Evolutionary conservation across 768 basidiomycete genomes (phyloP).

Genomic region (Lactarius trivialis): DNA sequence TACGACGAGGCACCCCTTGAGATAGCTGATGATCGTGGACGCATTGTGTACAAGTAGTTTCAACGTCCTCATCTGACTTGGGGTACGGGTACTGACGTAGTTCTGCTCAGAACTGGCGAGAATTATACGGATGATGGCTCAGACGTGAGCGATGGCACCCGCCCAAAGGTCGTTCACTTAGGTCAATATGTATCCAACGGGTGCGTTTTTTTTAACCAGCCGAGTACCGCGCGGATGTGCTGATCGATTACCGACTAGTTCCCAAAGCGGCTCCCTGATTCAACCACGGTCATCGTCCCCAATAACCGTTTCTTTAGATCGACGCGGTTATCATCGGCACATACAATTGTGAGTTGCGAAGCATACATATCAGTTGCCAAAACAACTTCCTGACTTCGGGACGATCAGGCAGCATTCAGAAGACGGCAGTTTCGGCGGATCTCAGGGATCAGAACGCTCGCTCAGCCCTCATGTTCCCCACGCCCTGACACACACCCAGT

Average conservation of each 20-base stretch:
- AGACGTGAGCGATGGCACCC: slow-evolving; percentile 8
- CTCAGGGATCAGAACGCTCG: slow-evolving; percentile 12
- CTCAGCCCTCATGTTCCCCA: slow-evolving; percentile 6
- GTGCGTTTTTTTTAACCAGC: neutral
- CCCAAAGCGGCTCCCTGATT: neutral
- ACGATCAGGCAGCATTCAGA: slow-evolving; percentile 15
- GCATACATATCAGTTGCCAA: neutral
- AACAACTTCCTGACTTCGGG: neutral
- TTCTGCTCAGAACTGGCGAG: slow-evolving; percentile 13
- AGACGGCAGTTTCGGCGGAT: slow-evolving; percentile 13
- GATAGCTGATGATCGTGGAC: slow-evolving; percentile 19
- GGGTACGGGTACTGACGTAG: neutral
- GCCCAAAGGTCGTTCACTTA: slow-evolving; percentile 22
- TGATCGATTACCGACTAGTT: neutral
- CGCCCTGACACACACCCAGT: slow-evolving; percentile 3
- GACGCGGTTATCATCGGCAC: slow-evolving; percentile 9
- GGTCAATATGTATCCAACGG: slow-evolving; percentile 14
- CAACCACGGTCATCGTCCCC: slow-evolving; percentile 15
- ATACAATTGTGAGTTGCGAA: slow-evolving; percentile 13
- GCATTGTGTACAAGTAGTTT: slow-evolving; percentile 15
- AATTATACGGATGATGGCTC: slow-evolving; percentile 14
- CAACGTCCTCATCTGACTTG: neutral
- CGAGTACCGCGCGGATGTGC: neutral
- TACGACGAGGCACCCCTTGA: slow-evolving; percentile 22
- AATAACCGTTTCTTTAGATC: slow-evolving; percentile 18